Evolutionary conservation across 225 moss, liverwort and hornwort genomes (phyloP).

Genomic region (Asterella californica): DNA sequence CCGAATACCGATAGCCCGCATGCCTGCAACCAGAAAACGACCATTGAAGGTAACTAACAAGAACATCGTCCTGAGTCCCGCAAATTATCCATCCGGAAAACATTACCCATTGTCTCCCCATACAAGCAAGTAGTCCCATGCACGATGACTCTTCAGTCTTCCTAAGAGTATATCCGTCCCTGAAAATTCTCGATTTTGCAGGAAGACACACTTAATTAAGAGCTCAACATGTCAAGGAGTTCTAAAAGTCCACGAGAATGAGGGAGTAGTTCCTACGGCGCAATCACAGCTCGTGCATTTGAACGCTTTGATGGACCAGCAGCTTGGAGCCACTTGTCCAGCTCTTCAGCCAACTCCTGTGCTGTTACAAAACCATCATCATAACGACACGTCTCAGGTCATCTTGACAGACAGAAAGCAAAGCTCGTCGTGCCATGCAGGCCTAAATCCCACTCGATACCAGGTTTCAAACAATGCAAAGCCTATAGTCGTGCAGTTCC

Average conservation of each 20-base stretch:
- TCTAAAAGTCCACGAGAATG: background rate
- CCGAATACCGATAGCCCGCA: slow-evolving; percentile 93
- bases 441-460: background rate
- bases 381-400: background rate
- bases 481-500: background rate
- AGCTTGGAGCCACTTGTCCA: slow-evolving; percentile 74
- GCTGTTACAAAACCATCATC: slow-evolving; percentile 38
- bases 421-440: background rate
- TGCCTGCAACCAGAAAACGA: slow-evolving; percentile 47
- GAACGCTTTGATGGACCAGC: slow-evolving; percentile 57
- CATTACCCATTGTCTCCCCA: background rate
- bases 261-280: slow-evolving; percentile 49
- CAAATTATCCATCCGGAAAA: background rate
- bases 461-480: background rate
- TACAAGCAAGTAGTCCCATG: background rate
- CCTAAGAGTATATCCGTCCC: background rate
- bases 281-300: slow-evolving; percentile 87
- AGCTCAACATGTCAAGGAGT: background rate
- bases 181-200: background rate
- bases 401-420: background rate
- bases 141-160: background rate
- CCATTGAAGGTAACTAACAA: background rate
- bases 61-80: too few relatives aligned
- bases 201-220: background rate
- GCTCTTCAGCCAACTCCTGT: slow-evolving; percentile 64